Evolutionary conservation across 331 rosid genomes (phyloP).

Genomic region (Rosa hybrid): DNA sequence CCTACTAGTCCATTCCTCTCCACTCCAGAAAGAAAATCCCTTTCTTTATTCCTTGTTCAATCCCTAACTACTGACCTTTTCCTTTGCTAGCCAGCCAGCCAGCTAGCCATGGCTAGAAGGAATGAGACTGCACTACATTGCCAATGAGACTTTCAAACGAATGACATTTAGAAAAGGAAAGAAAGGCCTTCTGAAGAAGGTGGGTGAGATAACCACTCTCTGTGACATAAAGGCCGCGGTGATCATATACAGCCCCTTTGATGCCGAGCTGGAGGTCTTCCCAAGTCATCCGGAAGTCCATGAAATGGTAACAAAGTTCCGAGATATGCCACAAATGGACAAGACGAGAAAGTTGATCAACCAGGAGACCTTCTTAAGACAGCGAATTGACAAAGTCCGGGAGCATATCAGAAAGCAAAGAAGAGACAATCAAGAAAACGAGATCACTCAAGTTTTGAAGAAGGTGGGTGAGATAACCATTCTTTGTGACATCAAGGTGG

Average conservation of each 20-base stretch:
- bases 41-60: not conserved
- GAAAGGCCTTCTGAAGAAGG: not conserved
- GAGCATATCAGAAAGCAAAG: not conserved
- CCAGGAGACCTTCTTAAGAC: not conserved
- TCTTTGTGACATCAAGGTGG: too few relatives aligned
- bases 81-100: not conserved
- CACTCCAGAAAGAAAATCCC: not conserved
- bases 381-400: not conserved
- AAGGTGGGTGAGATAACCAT: too few relatives aligned
- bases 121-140: not conserved
- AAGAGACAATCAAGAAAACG: not conserved
- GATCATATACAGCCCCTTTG: not conserved
- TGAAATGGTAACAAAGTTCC: not conserved
- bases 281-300: not conserved
- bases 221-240: not conserved
- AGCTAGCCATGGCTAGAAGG: not conserved
- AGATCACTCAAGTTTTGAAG: not conserved
- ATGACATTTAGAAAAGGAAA: not conserved
- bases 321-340: not conserved
- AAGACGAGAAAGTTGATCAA: not conserved
- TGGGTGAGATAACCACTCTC: not conserved
- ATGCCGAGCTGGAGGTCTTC: not conserved
- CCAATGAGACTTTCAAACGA: not conserved
- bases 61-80: not conserved
- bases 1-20: not conserved